Percentiles rank a stretch among this genome's conserved stretches.
These are phyloP conservation scores for Trichoderma brevicompactum DNA, from an alignment of 2,329 filamentous ascomycete species.

Conservation along the genomic window DNA sequence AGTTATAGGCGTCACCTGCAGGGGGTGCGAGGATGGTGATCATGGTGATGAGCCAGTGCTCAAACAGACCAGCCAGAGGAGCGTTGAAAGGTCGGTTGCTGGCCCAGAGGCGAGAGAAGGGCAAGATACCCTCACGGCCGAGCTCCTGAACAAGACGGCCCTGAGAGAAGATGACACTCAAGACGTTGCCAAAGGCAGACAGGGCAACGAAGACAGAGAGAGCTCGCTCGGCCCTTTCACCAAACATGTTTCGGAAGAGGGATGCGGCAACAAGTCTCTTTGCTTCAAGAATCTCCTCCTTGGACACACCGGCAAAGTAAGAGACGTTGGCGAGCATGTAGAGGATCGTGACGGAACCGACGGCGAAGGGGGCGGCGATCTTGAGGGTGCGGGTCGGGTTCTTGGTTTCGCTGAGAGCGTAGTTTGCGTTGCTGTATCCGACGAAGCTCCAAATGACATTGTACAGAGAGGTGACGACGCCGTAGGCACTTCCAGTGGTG, in stretches of 20 bases:
- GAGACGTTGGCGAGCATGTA: constrained; percentile 71
- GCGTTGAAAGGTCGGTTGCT: constrained; percentile 68
- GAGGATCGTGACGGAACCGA: constrained; percentile 61
- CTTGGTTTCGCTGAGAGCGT: constrained; percentile 67
- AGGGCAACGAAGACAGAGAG: constrained; percentile 69
- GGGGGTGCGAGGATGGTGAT: constrained; percentile 70
- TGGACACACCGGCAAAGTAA: constrained; percentile 65
- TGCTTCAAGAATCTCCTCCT: constrained; percentile 56
- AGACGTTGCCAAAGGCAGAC: constrained; percentile 69
- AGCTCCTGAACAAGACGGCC: constrained; percentile 69
- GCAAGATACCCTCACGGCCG: constrained; percentile 68
- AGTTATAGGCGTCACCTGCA: constrained; percentile 69
- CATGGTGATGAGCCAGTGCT: constrained; percentile 67
- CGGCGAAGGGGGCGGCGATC: constrained; percentile 65
- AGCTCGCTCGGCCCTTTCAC: constrained; percentile 58
- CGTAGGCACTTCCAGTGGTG: constrained; percentile 68
- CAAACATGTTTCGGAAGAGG: constrained; percentile 62
- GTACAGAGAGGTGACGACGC: constrained; percentile 70
- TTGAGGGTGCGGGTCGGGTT: constrained; percentile 68
- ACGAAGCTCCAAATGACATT: constrained; percentile 74
- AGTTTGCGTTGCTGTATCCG: constrained; percentile 71
- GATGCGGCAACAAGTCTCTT: constrained; percentile 58
- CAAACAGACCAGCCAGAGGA: constrained; percentile 63
- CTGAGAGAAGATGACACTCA: constrained; percentile 71
- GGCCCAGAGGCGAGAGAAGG: constrained; percentile 65